Evolutionary conservation across 148 eudicot genomes (phyloP).

Genomic region (Silene conica): DNA sequence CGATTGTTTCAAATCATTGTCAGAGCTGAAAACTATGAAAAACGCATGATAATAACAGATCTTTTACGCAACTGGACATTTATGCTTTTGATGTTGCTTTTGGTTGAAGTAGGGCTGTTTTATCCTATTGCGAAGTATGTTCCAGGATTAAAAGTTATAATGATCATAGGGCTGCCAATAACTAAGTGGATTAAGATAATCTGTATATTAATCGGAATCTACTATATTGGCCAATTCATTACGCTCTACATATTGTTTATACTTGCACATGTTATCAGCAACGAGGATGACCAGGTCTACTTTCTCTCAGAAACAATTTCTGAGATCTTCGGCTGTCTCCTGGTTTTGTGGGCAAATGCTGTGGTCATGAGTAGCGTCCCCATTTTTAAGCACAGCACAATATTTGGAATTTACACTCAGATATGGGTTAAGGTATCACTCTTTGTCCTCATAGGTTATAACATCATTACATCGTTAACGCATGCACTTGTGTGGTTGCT

Average conservation of each 20-base stretch:
- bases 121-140: neutral
- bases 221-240: neutral
- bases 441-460: conserved; percentile 14
- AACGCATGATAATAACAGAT: too few relatives aligned
- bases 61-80: neutral
- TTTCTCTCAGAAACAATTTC: neutral
- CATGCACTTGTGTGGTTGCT: neutral
- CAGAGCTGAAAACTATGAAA: too few relatives aligned
- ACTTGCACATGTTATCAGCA: neutral
- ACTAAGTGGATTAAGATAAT: conserved; percentile 11
- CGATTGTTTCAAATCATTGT: conserved; percentile 15
- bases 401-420: neutral
- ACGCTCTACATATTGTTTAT: neutral
- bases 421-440: conserved; percentile 10
- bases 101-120: neutral
- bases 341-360: conserved; percentile 10
- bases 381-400: neutral
- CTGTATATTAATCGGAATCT: conserved; percentile 4
- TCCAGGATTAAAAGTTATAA: neutral
- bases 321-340: neutral
- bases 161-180: neutral
- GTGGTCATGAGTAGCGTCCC: conserved; percentile 5
- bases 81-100: neutral
- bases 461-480: neutral
- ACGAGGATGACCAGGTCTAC: too few relatives aligned